Conservation (phyloP, 1,139 yeast species). For the Komagataea norvegica region DNA sequence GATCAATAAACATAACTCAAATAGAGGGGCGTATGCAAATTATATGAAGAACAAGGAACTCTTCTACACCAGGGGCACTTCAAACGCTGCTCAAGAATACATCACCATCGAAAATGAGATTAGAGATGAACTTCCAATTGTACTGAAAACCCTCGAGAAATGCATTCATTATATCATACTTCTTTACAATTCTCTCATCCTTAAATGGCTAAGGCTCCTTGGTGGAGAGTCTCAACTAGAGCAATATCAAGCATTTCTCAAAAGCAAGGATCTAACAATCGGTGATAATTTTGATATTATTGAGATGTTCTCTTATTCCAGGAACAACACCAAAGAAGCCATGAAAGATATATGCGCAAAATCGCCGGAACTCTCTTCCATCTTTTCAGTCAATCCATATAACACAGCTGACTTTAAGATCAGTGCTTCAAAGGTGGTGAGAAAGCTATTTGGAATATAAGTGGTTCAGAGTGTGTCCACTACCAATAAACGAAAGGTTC, state of each 20-base stretch:
- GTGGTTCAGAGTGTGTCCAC: slow-evolving; percentile 6
- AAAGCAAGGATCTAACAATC: slow-evolving; percentile 15
- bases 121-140: slow-evolving; percentile 29
- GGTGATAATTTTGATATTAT: slow-evolving; percentile 35
- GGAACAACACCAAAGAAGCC: slow-evolving; percentile 27
- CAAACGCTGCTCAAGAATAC: slow-evolving; percentile 21
- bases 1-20: slow-evolving; percentile 28
- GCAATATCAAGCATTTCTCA: slow-evolving; percentile 22
- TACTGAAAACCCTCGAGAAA: slow-evolving; percentile 20
- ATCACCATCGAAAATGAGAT: slow-evolving; percentile 28
- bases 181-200: slow-evolving; percentile 23
- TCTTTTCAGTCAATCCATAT: background rate
- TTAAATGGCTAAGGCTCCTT: slow-evolving; percentile 28
- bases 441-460: slow-evolving; percentile 31
- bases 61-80: slow-evolving; percentile 6
- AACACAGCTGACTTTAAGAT: slow-evolving; percentile 8
- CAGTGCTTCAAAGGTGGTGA: slow-evolving; percentile 29
- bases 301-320: slow-evolving; percentile 28
- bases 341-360: slow-evolving; percentile 29
- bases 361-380: slow-evolving; percentile 13
- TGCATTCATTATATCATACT: slow-evolving; percentile 21
- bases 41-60: slow-evolving; percentile 27
- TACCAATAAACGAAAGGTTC: too few species aligned
- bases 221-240: slow-evolving; percentile 27
- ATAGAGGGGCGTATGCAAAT: slow-evolving; percentile 32